These are phyloP conservation scores for Gleditsia sinensis DNA, from an alignment of 306 rosid species.

Conservation along the genomic window DNA sequence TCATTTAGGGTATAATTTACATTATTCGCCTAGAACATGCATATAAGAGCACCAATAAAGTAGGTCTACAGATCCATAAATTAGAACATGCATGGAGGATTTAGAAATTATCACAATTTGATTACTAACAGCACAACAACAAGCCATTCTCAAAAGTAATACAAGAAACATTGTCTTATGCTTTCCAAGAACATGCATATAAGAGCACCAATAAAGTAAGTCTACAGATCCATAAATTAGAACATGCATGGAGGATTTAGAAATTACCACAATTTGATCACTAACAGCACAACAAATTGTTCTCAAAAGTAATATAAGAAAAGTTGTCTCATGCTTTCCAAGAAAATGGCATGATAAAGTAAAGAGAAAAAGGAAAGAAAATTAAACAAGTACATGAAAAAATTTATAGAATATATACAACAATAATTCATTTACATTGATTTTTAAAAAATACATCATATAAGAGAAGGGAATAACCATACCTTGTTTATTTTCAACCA, in stretches of 20 bases:
- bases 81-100: background rate
- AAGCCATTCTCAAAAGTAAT: background rate
- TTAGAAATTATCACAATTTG: background rate
- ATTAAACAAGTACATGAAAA: background rate
- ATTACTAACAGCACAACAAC: background rate
- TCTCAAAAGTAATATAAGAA: background rate
- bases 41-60: background rate
- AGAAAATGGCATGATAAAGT: background rate
- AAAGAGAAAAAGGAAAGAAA: background rate
- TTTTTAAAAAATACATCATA: background rate
- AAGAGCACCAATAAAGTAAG: background rate
- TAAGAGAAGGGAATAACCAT: slow-evolving; percentile 17
- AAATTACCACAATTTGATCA: background rate
- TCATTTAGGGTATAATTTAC: no score
- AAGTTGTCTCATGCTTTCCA: background rate
- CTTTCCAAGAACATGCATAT: no score
- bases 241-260: background rate
- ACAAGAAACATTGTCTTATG: no score
- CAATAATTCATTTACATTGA: background rate
- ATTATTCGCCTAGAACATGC: no score
- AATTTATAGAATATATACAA: background rate
- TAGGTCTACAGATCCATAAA: background rate
- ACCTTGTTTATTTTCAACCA: slow-evolving; percentile 99
- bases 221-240: background rate
- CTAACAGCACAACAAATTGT: background rate